Evolutionary conservation across 1,284 basidiomycete genomes (phyloP).

Genomic region (Pseudozyma thailandica): DNA sequence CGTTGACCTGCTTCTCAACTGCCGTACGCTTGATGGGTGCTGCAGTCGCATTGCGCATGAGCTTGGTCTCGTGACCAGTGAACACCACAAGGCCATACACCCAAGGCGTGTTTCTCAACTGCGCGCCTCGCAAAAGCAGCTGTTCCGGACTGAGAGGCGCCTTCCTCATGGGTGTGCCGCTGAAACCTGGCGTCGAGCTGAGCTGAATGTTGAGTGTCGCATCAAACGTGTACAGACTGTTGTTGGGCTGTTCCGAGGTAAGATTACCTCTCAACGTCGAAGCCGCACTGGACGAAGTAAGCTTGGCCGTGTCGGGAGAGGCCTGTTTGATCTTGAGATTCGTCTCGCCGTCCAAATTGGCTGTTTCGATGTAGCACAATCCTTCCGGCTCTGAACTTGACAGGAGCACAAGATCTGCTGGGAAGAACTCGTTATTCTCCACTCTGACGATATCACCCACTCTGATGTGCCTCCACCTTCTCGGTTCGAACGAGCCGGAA

Average conservation of each 20-base stretch:
- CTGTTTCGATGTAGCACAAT: constrained; percentile 95
- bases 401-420: constrained; percentile 89
- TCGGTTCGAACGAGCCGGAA: constrained; percentile 77
- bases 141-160: constrained; percentile 95
- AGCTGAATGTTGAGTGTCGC: constrained; percentile 74
- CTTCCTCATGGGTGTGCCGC: constrained; percentile 60
- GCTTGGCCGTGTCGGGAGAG: constrained; percentile 79
- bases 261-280: constrained; percentile 82
- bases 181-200: constrained; percentile 60
- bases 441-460: constrained; percentile 93
- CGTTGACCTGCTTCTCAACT: constrained; percentile 94
- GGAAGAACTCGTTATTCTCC: constrained; percentile 92
- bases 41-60: constrained; percentile 89
- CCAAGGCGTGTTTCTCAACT: constrained; percentile 96
- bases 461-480: constrained; percentile 87
- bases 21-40: constrained; percentile 96
- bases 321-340: constrained; percentile 99
- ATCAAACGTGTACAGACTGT: constrained; percentile 96
- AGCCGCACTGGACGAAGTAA: constrained; percentile 82
- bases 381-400: constrained; percentile 95
- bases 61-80: constrained; percentile 97
- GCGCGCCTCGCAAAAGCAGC: constrained; percentile 90
- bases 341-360: constrained; percentile 97
- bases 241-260: constrained; percentile 95
- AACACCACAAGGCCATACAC: constrained; percentile 92